Evolutionary conservation across 2,329 filamentous ascomycete species (phyloP), one percentile per base, ranked within the genome.

Genomic region (Pezicula neosporulosa): DNA sequence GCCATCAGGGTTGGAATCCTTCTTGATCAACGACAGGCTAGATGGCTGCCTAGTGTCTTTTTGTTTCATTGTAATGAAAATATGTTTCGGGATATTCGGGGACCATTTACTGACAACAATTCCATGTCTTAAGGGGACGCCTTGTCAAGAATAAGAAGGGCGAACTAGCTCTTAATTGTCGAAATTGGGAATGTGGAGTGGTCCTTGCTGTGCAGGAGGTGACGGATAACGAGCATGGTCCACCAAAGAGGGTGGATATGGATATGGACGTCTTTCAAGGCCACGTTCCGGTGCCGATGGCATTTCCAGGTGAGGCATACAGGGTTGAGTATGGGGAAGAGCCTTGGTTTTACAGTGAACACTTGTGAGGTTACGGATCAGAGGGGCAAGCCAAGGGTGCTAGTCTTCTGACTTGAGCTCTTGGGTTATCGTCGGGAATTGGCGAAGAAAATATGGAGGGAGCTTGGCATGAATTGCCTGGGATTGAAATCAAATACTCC

Each of bases 151-250:
- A 95, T 61, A 83, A 79, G 59, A 70, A 67, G 7, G 85, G 85
- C 55, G 70, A 80, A 55, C 81, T 83, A 12, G 96, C 90, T 68
- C 76, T 97, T 56, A 91, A 81, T 56, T 91, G 88, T 68, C 84
- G 89, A 49, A 99, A 97, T 68, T 97, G 93, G 92, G 94, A 97
- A 71, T 96, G 91, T 64, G 94, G 94, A 35, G 89, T 99, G 1
- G 61, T 97, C 21, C 67, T 97, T 38, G 83, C 85, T 9, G 74
- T 88, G 21, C 61, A 57, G 39, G 50, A 63, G 48, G 42, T 44
- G 28, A 16, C n/a, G 12, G 27, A 21, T 44, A 12, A 21, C 42
- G 27, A 42, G 39, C 39, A 42, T 15, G 18, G 18, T 42, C 18
- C 12, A 19, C 19, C 10, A 8, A 16, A 30, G 19, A 12, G 27